Base-by-base conservation (phyloP, 2,329 filamentous ascomycete genomes). In the Drechslerella stenobrocha region DNA sequence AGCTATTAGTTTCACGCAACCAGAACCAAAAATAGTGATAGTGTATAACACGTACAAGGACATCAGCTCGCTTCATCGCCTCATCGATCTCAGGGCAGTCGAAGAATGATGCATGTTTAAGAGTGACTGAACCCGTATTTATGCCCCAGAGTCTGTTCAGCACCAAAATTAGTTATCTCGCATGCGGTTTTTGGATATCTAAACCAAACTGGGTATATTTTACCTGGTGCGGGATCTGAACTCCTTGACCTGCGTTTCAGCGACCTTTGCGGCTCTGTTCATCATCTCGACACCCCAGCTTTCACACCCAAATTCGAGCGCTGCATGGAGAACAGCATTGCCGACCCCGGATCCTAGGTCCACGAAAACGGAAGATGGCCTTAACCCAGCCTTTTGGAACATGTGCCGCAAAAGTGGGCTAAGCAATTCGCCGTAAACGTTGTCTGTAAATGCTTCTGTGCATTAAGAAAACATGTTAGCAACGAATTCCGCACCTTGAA, bases 271-370 rank as follows among this genome's bases (percentile, higher is more conserved):
- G 1, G 91, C 89, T 69, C 93, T 95, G 60, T 87, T 82, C 90
- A 96, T 95, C 81, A 95, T 89, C 77, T 98, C 93, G 73, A 92
- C 96, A 24, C 93, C 93, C 87, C 90, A 96, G 76, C 88, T 92
- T 75, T 96, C 90, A 76, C 90, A 96, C 15, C 93, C 93, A 52
- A 92, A 85, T 76, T 98, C 89, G 18, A 98, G 82, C 0, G 93
- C 93, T 1, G 92, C 90, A 76, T 98, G 93, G 51, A 98, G 80
- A 23, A 93, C 90, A 1, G 97, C 92, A 75, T 97, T 98, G 47
- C 92, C 93, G 13, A 97, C 93, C 26, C 93, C 93, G 1, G 92
- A 97, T 48, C 93, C 93, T 11, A 98, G 82, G 75, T 98, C 93
- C 65, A 98, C 86, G 75, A 98, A 97, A 34, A 95, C 84, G 72